Base-by-base conservation (phyloP, 345 rosid genomes). In the Cochlearia excelsa region DNA sequence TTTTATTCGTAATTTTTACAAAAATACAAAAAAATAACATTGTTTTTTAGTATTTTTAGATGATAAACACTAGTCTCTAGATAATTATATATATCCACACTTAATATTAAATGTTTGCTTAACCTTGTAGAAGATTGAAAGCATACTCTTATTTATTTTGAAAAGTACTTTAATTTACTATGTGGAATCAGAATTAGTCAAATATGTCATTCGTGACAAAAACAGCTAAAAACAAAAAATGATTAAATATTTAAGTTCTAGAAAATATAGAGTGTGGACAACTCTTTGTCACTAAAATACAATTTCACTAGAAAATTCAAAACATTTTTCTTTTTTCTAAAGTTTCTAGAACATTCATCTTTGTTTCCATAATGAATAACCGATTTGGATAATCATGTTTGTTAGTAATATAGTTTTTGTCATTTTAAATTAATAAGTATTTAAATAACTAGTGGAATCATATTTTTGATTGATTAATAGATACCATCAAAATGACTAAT, bases 121-220 rank as follows among this genome's bases (percentile, higher is more conserved):
- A 16, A 16, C 23, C 23, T 16, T 16, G 23, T 16, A 16, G 23
- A 16, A 16, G 23, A 16, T 16, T 16, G 34, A 51, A 51, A 41
- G 30, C 31, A 26, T 51, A 30, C 16, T 39, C 57, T 2, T 34
- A 26, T 26, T 3, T 23, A 10, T 39, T 11, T 61, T 30, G 50
- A 42, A 30, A 58, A 61, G 23, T 16, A 16, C 23, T 16, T 16
- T 16, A 16, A 16, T 16, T 3, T 35, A 37, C 26, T 47, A 45
- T 3, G 30, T 1, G 68, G 38, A 43, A 37, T 44, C 46, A 8
- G 5, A 45, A 54, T n/a, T 23, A 66, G 57, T 66, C 70, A 56
- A 66, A 39, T 31, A 30, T 66, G 62, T 41, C 64, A 26, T 63
- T 33, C 44, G 44, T 63, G 30, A 54, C 30, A 46, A 44, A 8